A percentile compares a stretch with the other conserved stretches of the same genome.
Conservation (phyloP, 768 basidiomycete species). For the Russula emetica region DNA sequence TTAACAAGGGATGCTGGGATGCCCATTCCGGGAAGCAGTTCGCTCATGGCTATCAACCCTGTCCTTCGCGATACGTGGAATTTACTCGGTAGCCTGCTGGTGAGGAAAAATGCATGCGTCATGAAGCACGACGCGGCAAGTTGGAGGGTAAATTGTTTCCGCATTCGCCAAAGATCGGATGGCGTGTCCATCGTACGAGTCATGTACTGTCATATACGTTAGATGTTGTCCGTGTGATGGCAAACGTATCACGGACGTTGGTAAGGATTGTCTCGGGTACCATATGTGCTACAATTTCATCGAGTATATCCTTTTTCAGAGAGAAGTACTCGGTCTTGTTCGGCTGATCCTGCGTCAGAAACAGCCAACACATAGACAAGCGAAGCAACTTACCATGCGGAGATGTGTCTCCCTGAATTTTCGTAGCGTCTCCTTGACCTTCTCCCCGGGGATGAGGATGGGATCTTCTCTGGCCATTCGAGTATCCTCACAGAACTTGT, state of each 20-base stretch:
- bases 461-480: conserved; percentile 86
- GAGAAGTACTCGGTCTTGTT: conserved; percentile 62
- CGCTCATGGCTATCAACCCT: conserved; percentile 89
- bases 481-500: conserved; percentile 72
- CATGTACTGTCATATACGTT: conserved; percentile 67
- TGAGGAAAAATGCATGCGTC: conserved; percentile 82
- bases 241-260: conserved; percentile 48
- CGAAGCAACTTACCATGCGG: conserved; percentile 39
- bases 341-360: conserved; percentile 38
- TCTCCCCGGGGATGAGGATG: conserved; percentile 78
- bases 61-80: conserved; percentile 89
- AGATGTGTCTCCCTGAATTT: conserved; percentile 48
- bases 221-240: conserved; percentile 8
- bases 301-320: conserved; percentile 78
- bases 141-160: conserved; percentile 93
- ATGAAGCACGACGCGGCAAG: conserved; percentile 86
- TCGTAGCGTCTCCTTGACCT: conserved; percentile 63
- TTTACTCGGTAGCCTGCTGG: conserved; percentile 75
- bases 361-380: neutral
- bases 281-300: conserved; percentile 83
- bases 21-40: conserved; percentile 73
- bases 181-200: conserved; percentile 76
- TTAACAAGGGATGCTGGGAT: conserved; percentile 22
- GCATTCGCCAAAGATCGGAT: conserved; percentile 90
- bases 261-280: conserved; percentile 84